These are phyloP conservation scores for Rosa rugosa DNA, from an alignment of 306 rosid species.

Conservation along the genomic window DNA sequence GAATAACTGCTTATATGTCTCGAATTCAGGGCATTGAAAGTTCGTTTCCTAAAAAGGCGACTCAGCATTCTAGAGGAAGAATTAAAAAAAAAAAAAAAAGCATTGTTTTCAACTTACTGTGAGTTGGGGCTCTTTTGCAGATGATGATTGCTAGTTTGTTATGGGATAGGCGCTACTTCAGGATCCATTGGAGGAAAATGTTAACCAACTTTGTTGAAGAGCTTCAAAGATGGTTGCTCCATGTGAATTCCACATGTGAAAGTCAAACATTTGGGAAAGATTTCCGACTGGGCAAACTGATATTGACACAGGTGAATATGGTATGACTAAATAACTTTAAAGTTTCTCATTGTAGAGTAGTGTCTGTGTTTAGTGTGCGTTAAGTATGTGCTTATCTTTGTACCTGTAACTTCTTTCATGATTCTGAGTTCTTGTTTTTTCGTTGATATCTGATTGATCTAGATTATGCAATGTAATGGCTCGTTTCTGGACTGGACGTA, in stretches of 20 bases:
- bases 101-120: background rate
- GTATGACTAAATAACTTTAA: slow-evolving; percentile 37
- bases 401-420: slow-evolving; percentile 11
- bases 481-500: slow-evolving; percentile 74
- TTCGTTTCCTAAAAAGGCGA: background rate
- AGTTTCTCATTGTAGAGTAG: background rate
- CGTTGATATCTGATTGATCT: slow-evolving; percentile 35
- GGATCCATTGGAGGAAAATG: slow-evolving; percentile 72
- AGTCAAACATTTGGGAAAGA: slow-evolving; percentile 37
- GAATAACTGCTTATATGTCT: background rate
- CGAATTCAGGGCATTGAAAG: background rate
- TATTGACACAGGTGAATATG: slow-evolving; percentile 39
- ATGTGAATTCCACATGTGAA: slow-evolving; percentile 21
- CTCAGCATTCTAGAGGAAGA: background rate
- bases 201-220: slow-evolving; percentile 74
- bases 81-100: background rate
- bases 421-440: slow-evolving; percentile 2
- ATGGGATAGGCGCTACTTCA: slow-evolving; percentile 67
- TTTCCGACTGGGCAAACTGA: slow-evolving; percentile 43
- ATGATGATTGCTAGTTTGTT: slow-evolving; percentile 16
- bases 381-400: slow-evolving; percentile 18
- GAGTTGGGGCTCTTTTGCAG: background rate
- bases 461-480: slow-evolving; percentile 58
- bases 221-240: slow-evolving; percentile 75
- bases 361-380: background rate